Conservation (phyloP, 345 rosid species). For the Noccaea caerulescens region DNA sequence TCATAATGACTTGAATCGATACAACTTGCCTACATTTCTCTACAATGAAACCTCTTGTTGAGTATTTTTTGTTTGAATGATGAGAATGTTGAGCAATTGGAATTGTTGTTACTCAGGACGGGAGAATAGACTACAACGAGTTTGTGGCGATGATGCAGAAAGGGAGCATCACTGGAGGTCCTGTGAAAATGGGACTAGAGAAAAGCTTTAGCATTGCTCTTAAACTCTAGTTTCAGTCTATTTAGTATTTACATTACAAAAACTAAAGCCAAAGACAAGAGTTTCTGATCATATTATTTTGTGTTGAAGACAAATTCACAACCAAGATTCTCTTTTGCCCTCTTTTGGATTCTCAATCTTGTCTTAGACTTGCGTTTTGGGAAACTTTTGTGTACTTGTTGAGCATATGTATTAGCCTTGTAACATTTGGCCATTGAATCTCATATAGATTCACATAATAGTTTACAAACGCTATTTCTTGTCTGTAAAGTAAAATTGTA, state of each 20-base stretch:
- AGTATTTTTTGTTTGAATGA: constrained; percentile 5
- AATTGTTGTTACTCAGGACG: constrained; percentile 58
- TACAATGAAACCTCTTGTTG: background rate
- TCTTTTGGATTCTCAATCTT: constrained; percentile 34
- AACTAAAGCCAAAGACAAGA: constrained; percentile 29
- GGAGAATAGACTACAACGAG: constrained; percentile 78
- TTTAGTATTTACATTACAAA: background rate
- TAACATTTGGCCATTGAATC: no score
- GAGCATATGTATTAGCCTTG: background rate
- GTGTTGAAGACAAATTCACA: constrained; percentile 37
- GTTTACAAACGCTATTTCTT: no score
- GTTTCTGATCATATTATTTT: constrained; percentile 19
- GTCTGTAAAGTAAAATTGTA: no score
- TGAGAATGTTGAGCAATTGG: constrained; percentile 17
- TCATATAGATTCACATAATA: no score
- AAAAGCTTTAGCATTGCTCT: constrained; percentile 61
- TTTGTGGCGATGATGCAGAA: constrained; percentile 87
- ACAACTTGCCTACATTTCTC: background rate
- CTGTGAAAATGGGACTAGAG: constrained; percentile 49
- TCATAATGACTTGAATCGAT: background rate
- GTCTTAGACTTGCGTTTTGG: constrained; percentile 22
- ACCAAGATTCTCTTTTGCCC: constrained; percentile 18
- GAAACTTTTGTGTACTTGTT: constrained; percentile 15
- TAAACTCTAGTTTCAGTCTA: constrained; percentile 39
- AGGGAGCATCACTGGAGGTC: constrained; percentile 49